phyloP scores from a whole-genome alignment of 441 rosid species.

The Mallotus japonicus region DNA sequence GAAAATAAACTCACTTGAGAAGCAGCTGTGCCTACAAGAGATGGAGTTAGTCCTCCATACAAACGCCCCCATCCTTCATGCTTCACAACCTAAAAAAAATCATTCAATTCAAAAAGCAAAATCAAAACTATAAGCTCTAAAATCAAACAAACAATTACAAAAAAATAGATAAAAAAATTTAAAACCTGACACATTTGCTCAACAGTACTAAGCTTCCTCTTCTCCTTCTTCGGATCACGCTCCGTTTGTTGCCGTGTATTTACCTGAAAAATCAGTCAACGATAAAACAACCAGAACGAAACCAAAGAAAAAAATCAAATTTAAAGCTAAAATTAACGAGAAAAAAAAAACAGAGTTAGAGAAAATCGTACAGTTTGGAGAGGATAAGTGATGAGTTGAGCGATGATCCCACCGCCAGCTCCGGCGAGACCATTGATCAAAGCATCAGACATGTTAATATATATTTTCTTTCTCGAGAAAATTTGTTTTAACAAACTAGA shows the following conservation, averaged over 20 bases:
- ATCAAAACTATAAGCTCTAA: not conserved
- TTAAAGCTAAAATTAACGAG: not conserved
- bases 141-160: not conserved
- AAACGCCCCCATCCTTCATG: conserved; percentile 90
- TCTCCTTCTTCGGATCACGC: conserved; percentile 74
- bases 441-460: conserved; percentile 73
- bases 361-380: conserved; percentile 64
- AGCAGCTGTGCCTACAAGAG: conserved; percentile 81
- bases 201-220: conserved; percentile 64
- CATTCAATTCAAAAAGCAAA: conserved; percentile 2
- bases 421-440: conserved; percentile 93
- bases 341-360: not conserved
- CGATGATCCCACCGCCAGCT: conserved; percentile 97
- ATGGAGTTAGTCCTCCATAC: conserved; percentile 82
- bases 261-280: conserved; percentile 42
- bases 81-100: conserved; percentile 59
- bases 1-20: conserved; percentile 59
- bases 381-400: conserved; percentile 96
- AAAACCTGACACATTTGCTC: conserved; percentile 76
- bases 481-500: not conserved
- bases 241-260: conserved; percentile 94
- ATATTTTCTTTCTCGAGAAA: conserved; percentile 17
- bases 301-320: not conserved
- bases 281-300: not conserved
- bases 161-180: not conserved